phyloP scores from a whole-genome alignment of 2,329 filamentous ascomycete species.

The Pseudogymnoascus sp. region DNA sequence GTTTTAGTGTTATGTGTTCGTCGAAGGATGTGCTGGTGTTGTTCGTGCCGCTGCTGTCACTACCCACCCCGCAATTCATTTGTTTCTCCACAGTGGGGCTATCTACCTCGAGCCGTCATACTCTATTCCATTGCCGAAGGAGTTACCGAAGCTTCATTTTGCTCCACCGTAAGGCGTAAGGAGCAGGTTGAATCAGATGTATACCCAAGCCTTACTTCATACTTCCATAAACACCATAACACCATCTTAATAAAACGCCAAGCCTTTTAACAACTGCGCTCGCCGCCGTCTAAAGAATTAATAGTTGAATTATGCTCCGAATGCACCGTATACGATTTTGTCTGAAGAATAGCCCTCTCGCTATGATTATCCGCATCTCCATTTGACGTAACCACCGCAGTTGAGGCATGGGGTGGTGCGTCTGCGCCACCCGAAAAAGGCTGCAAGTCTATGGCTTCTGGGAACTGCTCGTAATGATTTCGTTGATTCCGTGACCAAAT shows the following conservation, averaged over 20 bases:
- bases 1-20: background rate
- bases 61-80: background rate
- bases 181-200: background rate
- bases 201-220: too few species aligned
- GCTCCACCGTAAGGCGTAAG: too few species aligned
- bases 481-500: background rate
- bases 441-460: constrained; percentile 4
- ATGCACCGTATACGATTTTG: constrained; percentile 7
- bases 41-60: background rate
- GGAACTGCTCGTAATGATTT: background rate
- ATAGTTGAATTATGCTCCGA: background rate
- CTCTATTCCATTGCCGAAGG: too few species aligned
- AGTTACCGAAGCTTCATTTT: too few species aligned
- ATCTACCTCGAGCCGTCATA: background rate
- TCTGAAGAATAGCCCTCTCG: constrained; percentile 11
- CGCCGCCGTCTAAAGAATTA: background rate
- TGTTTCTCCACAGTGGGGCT: background rate
- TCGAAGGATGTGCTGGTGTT: background rate
- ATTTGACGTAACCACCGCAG: background rate
- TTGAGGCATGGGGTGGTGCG: background rate
- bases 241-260: background rate
- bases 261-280: background rate
- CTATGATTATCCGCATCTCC: constrained; percentile 10
- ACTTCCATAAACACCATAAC: background rate
- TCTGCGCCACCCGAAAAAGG: background rate